These are phyloP conservation scores for Penicillium brevicompactum DNA, from an alignment of 2,329 filamentous ascomycete species.

Conservation along the genomic window DNA sequence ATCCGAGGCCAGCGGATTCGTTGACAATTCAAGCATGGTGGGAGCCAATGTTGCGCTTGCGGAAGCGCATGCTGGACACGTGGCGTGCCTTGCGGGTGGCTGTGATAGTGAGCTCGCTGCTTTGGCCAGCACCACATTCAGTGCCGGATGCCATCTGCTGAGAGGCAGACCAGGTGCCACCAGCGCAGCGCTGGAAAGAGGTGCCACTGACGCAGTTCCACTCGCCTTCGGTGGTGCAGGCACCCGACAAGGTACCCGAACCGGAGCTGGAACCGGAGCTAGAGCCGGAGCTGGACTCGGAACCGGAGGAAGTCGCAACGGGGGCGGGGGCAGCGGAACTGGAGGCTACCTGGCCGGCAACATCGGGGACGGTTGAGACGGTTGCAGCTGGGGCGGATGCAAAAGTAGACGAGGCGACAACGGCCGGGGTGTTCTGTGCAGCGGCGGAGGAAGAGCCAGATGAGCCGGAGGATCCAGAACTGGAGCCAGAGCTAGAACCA, in stretches of 20 bases:
- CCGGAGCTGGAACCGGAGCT: constrained; percentile 22
- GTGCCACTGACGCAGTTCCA: constrained; percentile 62
- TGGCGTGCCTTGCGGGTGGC: constrained; percentile 28
- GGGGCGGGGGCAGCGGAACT: not conserved
- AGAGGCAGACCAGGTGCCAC: constrained; percentile 56
- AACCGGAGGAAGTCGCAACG: not conserved
- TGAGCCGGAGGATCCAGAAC: constrained; percentile 22
- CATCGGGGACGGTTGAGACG: constrained; percentile 1
- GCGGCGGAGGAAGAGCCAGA: constrained; percentile 13
- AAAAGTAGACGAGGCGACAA: not conserved
- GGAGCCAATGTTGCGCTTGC: constrained; percentile 25
- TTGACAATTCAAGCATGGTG: constrained; percentile 25
- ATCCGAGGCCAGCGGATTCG: constrained; percentile 22
- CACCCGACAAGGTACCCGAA: constrained; percentile 41
- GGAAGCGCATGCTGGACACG: constrained; percentile 32
- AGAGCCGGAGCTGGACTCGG: not conserved
- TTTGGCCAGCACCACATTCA: constrained; percentile 49
- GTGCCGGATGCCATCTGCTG: constrained; percentile 58
- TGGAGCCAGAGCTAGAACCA: constrained; percentile 32
- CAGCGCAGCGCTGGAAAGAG: constrained; percentile 65
- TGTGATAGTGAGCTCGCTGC: constrained; percentile 27
- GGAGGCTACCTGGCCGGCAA: not conserved
- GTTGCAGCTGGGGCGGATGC: constrained; percentile 10
- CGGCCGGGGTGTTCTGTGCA: not conserved
- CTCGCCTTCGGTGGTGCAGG: constrained; percentile 57